Evolutionary conservation across 2,329 filamentous ascomycete species (phyloP).

Genomic region (Immersiporthe knoxdaviesiana): DNA sequence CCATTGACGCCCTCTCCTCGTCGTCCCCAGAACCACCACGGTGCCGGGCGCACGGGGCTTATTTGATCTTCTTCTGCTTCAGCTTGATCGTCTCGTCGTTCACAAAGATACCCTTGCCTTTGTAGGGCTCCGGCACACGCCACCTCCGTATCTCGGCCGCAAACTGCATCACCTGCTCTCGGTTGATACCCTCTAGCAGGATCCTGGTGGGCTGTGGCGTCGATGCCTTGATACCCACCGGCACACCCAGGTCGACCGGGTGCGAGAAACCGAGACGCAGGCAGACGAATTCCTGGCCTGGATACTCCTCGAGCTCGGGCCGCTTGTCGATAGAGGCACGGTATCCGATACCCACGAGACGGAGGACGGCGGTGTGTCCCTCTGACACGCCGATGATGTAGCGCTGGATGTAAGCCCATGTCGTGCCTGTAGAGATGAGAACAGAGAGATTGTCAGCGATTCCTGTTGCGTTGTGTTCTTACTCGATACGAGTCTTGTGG

Average conservation of each 20-base stretch:
- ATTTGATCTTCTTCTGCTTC: conserved; percentile 98
- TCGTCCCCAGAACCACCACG: background rate
- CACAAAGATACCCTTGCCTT: conserved; percentile 98
- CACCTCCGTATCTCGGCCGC: conserved; percentile 86
- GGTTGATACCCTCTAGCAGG: conserved; percentile 84
- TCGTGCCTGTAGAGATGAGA: conserved; percentile 66
- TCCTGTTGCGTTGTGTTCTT: background rate
- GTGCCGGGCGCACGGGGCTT: conserved; percentile 38
- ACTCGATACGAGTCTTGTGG: background rate
- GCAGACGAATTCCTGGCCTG: conserved; percentile 85
- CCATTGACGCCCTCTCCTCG: background rate
- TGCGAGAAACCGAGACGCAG: conserved; percentile 97
- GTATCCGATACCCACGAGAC: conserved; percentile 94
- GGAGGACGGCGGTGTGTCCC: conserved; percentile 90
- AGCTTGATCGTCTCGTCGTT: conserved; percentile 97
- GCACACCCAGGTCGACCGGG: conserved; percentile 87
- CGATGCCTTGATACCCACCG: conserved; percentile 80
- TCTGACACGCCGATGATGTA: conserved; percentile 93
- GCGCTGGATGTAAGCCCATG: conserved; percentile 86
- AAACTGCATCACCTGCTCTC: conserved; percentile 86
- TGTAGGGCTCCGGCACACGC: conserved; percentile 95
- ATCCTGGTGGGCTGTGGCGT: conserved; percentile 90
- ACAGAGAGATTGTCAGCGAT: conserved; percentile 32
- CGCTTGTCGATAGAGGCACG: conserved; percentile 82
- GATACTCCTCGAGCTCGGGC: conserved; percentile 73